These are phyloP conservation scores for Sphaerobolus stellatus DNA, from an alignment of 1,284 basidiomycete genomes.

Conservation along the genomic window DNA sequence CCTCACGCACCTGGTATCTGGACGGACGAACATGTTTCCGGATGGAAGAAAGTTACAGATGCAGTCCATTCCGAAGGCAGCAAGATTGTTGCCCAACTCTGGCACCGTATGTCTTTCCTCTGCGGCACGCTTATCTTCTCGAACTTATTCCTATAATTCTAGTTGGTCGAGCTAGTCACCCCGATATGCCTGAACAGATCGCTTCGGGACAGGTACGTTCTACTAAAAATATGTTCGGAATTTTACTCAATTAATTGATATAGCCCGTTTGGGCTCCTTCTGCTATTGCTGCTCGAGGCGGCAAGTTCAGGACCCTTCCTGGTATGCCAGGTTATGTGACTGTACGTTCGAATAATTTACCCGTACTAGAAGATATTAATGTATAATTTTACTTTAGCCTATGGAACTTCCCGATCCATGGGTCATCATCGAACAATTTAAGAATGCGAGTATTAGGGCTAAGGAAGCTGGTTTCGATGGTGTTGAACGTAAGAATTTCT, in stretches of 20 bases:
- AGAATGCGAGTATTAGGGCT: slow-evolving; percentile 52
- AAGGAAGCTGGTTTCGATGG: slow-evolving; percentile 66
- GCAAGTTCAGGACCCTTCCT: slow-evolving; percentile 2
- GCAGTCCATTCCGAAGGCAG: too few species aligned
- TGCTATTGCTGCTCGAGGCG: slow-evolving; percentile 5
- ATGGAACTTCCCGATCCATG: slow-evolving; percentile 47
- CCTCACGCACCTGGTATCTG: slow-evolving; percentile 41
- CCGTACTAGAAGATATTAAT: too few species aligned
- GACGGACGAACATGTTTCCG: slow-evolving; percentile 35
- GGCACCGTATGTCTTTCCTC: slow-evolving; percentile 19
- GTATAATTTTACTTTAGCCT: not conserved
- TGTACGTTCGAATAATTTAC: too few species aligned
- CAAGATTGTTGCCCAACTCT: slow-evolving; percentile 40
- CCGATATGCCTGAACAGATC: too few species aligned
- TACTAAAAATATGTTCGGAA: too few species aligned
- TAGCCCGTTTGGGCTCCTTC: slow-evolving; percentile 7
- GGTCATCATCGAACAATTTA: slow-evolving; percentile 44
- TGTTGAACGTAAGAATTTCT: slow-evolving; percentile 45
- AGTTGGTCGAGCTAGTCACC: too few species aligned
- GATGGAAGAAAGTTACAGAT: too few species aligned
- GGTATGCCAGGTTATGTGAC: slow-evolving; percentile 8
- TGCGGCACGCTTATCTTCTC: too few species aligned
- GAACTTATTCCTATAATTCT: too few species aligned
- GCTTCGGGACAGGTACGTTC: too few species aligned
- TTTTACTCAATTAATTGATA: too few species aligned